Percentiles rank a stretch among this genome's conserved stretches.
phyloP scores from a whole-genome alignment of 2,329 filamentous ascomycete species.

The Nakataea oryzae region DNA sequence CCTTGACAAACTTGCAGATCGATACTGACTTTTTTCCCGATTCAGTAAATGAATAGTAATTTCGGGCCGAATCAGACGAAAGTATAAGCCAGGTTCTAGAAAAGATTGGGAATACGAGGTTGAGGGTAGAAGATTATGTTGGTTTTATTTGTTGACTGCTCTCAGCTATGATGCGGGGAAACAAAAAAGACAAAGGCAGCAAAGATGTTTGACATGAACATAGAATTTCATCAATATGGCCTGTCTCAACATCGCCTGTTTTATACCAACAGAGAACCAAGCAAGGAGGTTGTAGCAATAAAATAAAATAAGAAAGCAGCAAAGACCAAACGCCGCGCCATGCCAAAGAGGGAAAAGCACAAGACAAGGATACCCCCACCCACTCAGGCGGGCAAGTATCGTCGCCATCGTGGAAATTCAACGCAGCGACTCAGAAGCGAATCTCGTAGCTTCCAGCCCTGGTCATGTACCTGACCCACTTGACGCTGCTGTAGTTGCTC shows the following conservation, averaged over 20 bases:
- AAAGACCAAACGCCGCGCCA: slow-evolving; percentile 1
- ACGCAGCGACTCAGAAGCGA: slow-evolving; percentile 37
- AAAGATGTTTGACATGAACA: background rate
- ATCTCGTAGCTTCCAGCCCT: slow-evolving; percentile 97
- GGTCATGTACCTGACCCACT: slow-evolving; percentile 99
- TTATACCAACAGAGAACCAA: background rate
- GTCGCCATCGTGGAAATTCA: background rate
- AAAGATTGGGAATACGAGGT: background rate
- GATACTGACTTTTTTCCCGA: background rate
- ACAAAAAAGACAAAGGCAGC: background rate
- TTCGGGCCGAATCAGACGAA: background rate
- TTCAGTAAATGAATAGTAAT: background rate
- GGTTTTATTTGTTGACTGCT: background rate
- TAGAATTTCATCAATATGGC: background rate
- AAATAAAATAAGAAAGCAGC: background rate
- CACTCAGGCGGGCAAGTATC: background rate
- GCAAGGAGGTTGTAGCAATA: too few species aligned
- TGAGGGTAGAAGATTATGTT: background rate
- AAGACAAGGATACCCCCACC: background rate
- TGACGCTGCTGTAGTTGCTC: slow-evolving; percentile 96
- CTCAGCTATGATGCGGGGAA: background rate
- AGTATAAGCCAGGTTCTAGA: background rate
- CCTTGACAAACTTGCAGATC: background rate
- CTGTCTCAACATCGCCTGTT: background rate
- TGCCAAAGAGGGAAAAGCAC: background rate